A percentile compares a stretch with the other conserved stretches of the same genome.
Conservation (phyloP, 2,329 filamentous ascomycete genomes). For the Fusarium lateritium region DNA sequence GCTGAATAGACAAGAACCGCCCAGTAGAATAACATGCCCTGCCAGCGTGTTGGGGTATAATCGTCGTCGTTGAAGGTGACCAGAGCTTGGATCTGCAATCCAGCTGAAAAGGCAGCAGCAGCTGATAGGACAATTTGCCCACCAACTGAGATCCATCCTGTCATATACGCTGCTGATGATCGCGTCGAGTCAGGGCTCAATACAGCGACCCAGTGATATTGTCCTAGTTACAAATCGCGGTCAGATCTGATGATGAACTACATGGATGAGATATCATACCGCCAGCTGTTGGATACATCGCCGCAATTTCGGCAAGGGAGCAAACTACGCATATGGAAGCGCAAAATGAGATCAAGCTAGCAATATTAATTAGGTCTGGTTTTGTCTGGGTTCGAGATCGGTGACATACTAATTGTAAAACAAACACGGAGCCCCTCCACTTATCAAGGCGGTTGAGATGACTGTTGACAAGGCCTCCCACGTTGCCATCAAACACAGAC, state of each 20-base stretch:
- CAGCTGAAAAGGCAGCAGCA: background rate
- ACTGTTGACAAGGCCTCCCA: constrained; percentile 12
- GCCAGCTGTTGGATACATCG: background rate
- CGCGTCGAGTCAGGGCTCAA: background rate
- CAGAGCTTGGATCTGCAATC: background rate
- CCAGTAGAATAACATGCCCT: background rate
- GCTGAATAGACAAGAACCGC: background rate
- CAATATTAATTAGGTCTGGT: background rate
- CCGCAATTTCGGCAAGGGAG: background rate
- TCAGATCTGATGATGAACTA: background rate
- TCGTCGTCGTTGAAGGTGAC: background rate
- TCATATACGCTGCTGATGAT: background rate
- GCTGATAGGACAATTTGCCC: background rate
- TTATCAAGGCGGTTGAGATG: background rate
- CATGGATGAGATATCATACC: background rate
- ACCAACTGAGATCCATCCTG: background rate
- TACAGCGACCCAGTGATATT: background rate
- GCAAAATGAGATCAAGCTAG: background rate
- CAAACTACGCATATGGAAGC: background rate
- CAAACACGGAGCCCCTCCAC: background rate
- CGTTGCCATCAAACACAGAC: constrained; percentile 52
- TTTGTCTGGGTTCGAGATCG: no score
- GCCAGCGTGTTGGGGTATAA: background rate
- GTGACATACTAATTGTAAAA: background rate
- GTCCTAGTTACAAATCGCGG: background rate